phyloP scores from a whole-genome alignment of 306 rosid genomes.

The Castanea sativa region DNA sequence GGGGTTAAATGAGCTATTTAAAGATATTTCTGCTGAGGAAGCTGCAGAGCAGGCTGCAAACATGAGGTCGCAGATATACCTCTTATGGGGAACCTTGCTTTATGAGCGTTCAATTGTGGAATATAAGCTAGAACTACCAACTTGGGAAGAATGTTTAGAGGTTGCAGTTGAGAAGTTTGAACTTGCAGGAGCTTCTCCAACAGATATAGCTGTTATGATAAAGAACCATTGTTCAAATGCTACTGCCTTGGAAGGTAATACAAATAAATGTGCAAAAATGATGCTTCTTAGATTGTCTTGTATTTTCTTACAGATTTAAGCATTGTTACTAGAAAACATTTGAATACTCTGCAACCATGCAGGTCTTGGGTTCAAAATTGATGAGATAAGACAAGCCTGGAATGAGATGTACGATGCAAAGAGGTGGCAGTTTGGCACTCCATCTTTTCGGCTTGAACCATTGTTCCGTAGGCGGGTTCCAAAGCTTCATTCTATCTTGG shows the following conservation, averaged over 20 bases:
- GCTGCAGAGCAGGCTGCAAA: slow-evolving; percentile 69
- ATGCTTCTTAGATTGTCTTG: slow-evolving; percentile 5
- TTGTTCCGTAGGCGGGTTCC: slow-evolving; percentile 89
- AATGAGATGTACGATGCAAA: slow-evolving; percentile 94
- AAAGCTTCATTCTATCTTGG: slow-evolving; percentile 72
- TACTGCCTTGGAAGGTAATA: slow-evolving; percentile 80
- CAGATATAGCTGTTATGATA: slow-evolving; percentile 89
- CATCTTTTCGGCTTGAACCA: slow-evolving; percentile 93
- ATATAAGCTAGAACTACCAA: slow-evolving; percentile 69
- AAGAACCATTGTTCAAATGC: slow-evolving; percentile 95
- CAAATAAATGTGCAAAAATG: neutral
- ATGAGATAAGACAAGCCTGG: slow-evolving; percentile 94
- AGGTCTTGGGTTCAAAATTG: slow-evolving; percentile 89
- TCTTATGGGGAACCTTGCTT: slow-evolving; percentile 86
- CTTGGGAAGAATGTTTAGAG: slow-evolving; percentile 97
- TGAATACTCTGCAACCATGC: slow-evolving; percentile 25
- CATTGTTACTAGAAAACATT: slow-evolving; percentile 10
- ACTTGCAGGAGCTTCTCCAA: slow-evolving; percentile 87
- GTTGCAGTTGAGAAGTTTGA: slow-evolving; percentile 90
- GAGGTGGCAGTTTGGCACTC: slow-evolving; percentile 93
- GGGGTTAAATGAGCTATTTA: slow-evolving; percentile 58
- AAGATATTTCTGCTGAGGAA: slow-evolving; percentile 66
- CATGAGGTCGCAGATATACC: slow-evolving; percentile 77
- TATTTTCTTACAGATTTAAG: slow-evolving; percentile 9
- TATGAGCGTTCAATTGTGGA: slow-evolving; percentile 91